These are phyloP conservation scores for Ormosia semicastrata DNA, from an alignment of 306 rosid genomes.

Conservation along the genomic window DNA sequence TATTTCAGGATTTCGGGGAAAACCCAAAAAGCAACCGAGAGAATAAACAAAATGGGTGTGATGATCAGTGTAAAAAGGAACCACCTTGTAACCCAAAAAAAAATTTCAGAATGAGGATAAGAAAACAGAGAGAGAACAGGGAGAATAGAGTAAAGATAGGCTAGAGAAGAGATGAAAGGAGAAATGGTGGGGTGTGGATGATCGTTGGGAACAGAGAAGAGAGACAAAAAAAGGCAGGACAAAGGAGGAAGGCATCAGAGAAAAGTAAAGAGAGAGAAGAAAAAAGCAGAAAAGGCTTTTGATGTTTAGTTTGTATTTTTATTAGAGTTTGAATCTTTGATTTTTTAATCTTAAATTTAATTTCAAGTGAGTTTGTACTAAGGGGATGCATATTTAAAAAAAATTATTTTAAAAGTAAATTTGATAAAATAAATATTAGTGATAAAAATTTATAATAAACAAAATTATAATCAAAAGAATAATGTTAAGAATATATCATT, in stretches of 20 bases:
- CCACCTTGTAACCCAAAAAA: background rate
- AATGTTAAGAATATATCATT: no score
- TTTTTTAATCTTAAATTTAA: no score
- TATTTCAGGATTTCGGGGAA: background rate
- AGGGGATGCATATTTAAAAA: no score
- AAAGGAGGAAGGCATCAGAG: background rate
- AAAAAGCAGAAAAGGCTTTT: background rate
- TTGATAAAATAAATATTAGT: no score
- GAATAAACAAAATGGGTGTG: background rate
- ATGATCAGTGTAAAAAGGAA: slow-evolving; percentile 14
- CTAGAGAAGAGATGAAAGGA: background rate
- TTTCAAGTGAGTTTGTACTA: no score
- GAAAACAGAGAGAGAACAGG: background rate
- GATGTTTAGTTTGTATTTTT: no score
- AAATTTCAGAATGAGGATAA: background rate
- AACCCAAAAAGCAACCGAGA: background rate
- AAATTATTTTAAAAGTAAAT: no score
- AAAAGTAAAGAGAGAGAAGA: background rate
- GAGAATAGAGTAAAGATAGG: background rate
- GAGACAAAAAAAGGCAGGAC: background rate
- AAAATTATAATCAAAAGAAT: no score
- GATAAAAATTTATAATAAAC: no score
- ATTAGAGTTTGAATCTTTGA: no score
- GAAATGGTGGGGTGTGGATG: background rate
- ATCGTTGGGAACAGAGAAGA: background rate